A percentile compares a stretch with the other conserved stretches of the same genome.
These are phyloP conservation scores for Priceomyces castillae DNA, from an alignment of 805 yeast species.

Conservation along the genomic window DNA sequence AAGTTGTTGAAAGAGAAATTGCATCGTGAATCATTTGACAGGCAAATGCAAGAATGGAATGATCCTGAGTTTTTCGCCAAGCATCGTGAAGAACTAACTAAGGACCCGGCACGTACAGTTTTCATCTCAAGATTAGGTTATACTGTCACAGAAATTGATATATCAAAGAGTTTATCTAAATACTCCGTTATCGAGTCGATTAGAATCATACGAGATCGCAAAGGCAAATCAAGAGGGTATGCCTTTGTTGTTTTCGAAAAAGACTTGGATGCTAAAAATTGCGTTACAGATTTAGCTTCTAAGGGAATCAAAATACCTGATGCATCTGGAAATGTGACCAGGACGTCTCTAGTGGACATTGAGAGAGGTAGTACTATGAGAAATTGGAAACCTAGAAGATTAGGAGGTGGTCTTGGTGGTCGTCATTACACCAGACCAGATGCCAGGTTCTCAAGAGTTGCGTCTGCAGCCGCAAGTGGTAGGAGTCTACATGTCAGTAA, in stretches of 20 bases:
- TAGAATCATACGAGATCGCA: constrained; percentile 33
- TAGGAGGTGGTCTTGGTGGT: constrained; percentile 96
- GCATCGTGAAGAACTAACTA: constrained; percentile 27
- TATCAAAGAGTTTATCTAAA: constrained; percentile 56
- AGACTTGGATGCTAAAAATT: constrained; percentile 58
- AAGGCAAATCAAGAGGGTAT: constrained; percentile 69
- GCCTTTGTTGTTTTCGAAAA: constrained; percentile 73
- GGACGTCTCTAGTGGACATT: constrained; percentile 64
- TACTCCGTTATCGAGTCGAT: constrained; percentile 69
- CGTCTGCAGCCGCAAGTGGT: constrained; percentile 39
- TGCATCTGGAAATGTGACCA: constrained; percentile 38
- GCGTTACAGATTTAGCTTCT: constrained; percentile 56
- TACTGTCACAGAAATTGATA: constrained; percentile 60
- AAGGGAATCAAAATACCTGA: constrained; percentile 34
- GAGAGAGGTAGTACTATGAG: constrained; percentile 67
- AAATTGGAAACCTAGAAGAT: constrained; percentile 67
- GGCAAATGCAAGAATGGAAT: constrained; percentile 33
- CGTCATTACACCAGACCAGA: constrained; percentile 53
- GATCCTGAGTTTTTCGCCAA: constrained; percentile 26
- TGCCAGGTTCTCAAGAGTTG: constrained; percentile 17
- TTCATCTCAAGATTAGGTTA: constrained; percentile 75
- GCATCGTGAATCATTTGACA: constrained; percentile 14
- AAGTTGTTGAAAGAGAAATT: constrained; percentile 7
- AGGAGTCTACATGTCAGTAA: constrained; percentile 21
- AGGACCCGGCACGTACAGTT: constrained; percentile 74